Evolutionary conservation across 192 early-diverging fungal genomes (phyloP).

Genomic region (Backusella sp.): DNA sequence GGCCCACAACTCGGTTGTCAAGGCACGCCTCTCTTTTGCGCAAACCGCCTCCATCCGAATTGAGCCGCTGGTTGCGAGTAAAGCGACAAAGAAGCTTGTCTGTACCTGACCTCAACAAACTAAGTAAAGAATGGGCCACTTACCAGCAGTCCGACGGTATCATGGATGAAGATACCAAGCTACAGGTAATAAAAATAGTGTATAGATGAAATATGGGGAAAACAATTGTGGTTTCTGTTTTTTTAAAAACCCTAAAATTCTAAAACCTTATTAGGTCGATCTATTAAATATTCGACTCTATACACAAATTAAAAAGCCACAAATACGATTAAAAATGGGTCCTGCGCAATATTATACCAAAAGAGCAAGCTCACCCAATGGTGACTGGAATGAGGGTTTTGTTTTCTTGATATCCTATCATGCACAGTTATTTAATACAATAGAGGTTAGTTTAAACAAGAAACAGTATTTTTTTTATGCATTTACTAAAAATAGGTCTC

Average conservation of each 20-base stretch:
- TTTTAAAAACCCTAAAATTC: not conserved
- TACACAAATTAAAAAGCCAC: constrained; percentile 12
- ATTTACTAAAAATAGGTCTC: not conserved
- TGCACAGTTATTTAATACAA: constrained; percentile 71
- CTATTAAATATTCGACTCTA: constrained; percentile 24
- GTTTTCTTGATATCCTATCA: constrained; percentile 68
- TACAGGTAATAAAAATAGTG: constrained; percentile 15
- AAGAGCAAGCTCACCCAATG: constrained; percentile 43
- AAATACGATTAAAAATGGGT: constrained; percentile 26
- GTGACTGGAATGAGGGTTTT: constrained; percentile 77
- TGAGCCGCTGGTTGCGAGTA: not conserved
- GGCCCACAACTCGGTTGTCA: not conserved
- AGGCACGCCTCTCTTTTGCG: not conserved
- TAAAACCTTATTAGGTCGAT: constrained; percentile 20
- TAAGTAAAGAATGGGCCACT: constrained; percentile 17
- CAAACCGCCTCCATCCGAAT: not conserved
- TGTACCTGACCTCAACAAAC: constrained; percentile 20
- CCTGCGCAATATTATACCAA: constrained; percentile 35
- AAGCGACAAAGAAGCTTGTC: constrained; percentile 17
- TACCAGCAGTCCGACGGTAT: constrained; percentile 6
- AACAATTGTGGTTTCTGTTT: not conserved
- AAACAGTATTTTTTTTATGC: not conserved
- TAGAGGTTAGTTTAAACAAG: constrained; percentile 38
- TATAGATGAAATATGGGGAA: not conserved
- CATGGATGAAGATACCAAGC: not conserved